Conservation (phyloP, 345 rosid genomes). For the Lepidium didymum region DNA sequence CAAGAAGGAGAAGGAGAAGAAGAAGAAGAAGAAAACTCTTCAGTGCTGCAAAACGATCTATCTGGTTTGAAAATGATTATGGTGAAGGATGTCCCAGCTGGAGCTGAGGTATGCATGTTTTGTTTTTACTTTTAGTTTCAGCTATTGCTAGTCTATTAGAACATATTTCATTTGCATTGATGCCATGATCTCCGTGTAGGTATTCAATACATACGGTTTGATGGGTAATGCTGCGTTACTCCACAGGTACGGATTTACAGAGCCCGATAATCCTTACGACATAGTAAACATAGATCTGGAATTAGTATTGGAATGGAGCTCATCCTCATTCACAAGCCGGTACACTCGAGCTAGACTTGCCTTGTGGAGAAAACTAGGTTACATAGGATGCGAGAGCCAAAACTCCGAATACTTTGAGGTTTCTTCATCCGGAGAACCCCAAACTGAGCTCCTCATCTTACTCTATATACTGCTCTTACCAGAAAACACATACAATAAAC, state of each 20-base stretch:
- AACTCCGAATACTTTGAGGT: conserved; percentile 76
- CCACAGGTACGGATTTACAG: conserved; percentile 90
- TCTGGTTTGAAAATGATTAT: conserved; percentile 67
- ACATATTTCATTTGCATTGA: background rate
- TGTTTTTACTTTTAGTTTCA: background rate
- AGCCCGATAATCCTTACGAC: conserved; percentile 57
- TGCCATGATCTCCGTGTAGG: conserved; percentile 32
- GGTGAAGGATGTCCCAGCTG: conserved; percentile 66
- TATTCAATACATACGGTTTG: conserved; percentile 77
- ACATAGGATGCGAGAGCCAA: conserved; percentile 55
- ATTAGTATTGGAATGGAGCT: conserved; percentile 62
- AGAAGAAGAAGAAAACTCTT: conserved; percentile 31
- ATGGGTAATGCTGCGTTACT: conserved; percentile 86
- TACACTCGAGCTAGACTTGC: conserved; percentile 57
- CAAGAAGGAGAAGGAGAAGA: too few species aligned
- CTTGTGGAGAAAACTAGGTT: conserved; percentile 61
- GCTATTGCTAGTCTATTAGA: background rate
- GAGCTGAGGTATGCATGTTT: conserved; percentile 57
- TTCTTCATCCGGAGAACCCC: conserved; percentile 62
- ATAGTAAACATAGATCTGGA: conserved; percentile 85
- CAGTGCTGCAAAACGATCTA: conserved; percentile 45
- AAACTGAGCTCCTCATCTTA: conserved; percentile 57
- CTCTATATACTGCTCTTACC: conserved; percentile 54
- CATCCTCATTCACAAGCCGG: conserved; percentile 51
- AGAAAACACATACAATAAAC: conserved; percentile 36